Percentiles rank a stretch among this genome's conserved stretches.
phyloP scores from a whole-genome alignment of 495 filamentous ascomycete genomes.

The Daldinia childiae region DNA sequence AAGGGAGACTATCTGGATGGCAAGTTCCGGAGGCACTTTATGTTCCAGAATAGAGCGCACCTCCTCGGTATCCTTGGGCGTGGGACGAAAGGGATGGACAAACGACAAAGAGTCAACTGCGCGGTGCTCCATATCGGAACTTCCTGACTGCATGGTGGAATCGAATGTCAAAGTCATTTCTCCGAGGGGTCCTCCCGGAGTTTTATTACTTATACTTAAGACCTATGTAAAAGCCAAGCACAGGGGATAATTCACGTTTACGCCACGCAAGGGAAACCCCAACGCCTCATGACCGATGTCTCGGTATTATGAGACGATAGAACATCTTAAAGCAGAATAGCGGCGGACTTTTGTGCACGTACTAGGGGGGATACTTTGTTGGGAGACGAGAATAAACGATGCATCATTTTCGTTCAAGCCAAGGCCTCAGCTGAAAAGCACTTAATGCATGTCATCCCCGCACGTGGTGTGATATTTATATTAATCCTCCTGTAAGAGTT shows the following conservation, averaged over 20 bases:
- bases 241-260: background rate
- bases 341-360: background rate
- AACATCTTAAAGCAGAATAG: background rate
- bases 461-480: background rate
- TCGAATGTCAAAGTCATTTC: background rate
- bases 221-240: background rate
- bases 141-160: background rate
- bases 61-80: slow-evolving; percentile 1
- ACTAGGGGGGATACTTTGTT: background rate
- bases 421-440: background rate
- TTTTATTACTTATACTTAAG: background rate
- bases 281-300: background rate
- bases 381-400: background rate
- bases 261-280: background rate
- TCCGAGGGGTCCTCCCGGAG: background rate
- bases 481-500: background rate
- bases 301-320: background rate
- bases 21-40: slow-evolving; percentile 14
- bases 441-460: background rate
- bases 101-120: slow-evolving; percentile 2
- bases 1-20: slow-evolving; percentile 8
- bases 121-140: background rate
- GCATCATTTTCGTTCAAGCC: background rate
- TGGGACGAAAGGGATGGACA: background rate
- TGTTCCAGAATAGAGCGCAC: background rate